These are phyloP conservation scores for Podaxis sp. DNA, from an alignment of 768 basidiomycete genomes.

Conservation along the genomic window DNA sequence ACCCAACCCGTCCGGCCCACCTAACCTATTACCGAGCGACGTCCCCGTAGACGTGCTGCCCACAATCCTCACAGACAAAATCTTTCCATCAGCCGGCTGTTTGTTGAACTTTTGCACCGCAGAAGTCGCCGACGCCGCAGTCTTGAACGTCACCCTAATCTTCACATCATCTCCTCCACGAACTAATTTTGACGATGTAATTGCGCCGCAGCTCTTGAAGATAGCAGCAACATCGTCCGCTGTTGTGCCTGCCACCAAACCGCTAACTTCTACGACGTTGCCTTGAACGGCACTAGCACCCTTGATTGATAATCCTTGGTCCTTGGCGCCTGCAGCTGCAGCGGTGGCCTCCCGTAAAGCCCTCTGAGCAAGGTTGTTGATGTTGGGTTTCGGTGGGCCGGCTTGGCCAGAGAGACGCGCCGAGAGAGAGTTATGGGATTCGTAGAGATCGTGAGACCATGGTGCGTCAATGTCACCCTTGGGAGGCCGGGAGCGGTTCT, in stretches of 20 bases:
- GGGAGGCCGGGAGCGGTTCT: slow-evolving; percentile 53
- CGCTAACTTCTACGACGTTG: slow-evolving; percentile 74
- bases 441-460: slow-evolving; percentile 75
- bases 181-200: slow-evolving; percentile 46
- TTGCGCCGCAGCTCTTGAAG: slow-evolving; percentile 76
- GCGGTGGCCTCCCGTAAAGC: slow-evolving; percentile 62
- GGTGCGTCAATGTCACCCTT: slow-evolving; percentile 64
- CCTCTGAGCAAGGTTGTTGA: slow-evolving; percentile 52
- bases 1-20: slow-evolving; percentile 50
- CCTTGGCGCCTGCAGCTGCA: slow-evolving; percentile 17
- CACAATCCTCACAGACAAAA: slow-evolving; percentile 62
- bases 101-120: slow-evolving; percentile 77
- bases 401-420: slow-evolving; percentile 51
- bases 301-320: slow-evolving; percentile 55
- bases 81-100: slow-evolving; percentile 80
- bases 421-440: slow-evolving; percentile 58
- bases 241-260: slow-evolving; percentile 73
- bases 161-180: slow-evolving; percentile 40
- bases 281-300: slow-evolving; percentile 57
- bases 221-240: slow-evolving; percentile 84
- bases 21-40: slow-evolving; percentile 56
- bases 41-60: slow-evolving; percentile 49
- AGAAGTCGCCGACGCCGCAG: slow-evolving; percentile 53
- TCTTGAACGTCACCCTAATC: slow-evolving; percentile 75
- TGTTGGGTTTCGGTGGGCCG: slow-evolving; percentile 47